Evolutionary conservation across 768 basidiomycete genomes (phyloP), one percentile per base, ranked within the genome.

Genomic region (Hypholoma sublateritium): DNA sequence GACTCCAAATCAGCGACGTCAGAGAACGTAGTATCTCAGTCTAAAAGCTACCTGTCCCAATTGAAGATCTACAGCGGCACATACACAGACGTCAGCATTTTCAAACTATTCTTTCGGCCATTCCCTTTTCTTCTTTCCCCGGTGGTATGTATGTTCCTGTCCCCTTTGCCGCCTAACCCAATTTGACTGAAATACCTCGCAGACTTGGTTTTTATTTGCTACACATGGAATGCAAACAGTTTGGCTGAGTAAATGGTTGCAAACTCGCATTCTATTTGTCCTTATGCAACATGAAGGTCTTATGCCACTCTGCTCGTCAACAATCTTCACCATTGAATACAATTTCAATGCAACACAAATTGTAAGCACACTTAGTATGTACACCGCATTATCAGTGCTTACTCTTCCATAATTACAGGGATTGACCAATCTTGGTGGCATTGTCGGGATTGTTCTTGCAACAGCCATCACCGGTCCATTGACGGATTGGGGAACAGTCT

Each of bases 261-360:
- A 21, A 24, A 11, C 8, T 42, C 34, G 14, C 3, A 25, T 32
- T 24, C 6, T 21, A 16, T 39, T 14, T 44, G 12, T 51, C 3
- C 19, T 28, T 6, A 24, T 49, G 14, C 12, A 46, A 12, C 55
- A 25, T 50, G 7, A 53, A 77, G 76, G 76, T 58, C 69, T 78
- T 19, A 68, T 78, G 41, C 75, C 74, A 0, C 71, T 78, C 9
- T 78, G 75, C 48, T 78, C 77, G 5, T 75, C 77, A 2, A 78
- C 77, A 1, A 77, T 78, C 49, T 78, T 78, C 60, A 78, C 75
- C 0, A 64, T 77, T 12, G 75, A 77, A 56, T 78, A 77, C 57
- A 69, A 72, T 58, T 76, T 78, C 62, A 69, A 68, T 42, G 73
- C 77, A 1, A 65, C 74, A 5, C 74, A 78, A 60, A 78, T 75